phyloP scores from a whole-genome alignment of 805 yeast genomes.

The Candida fluviatilis region DNA sequence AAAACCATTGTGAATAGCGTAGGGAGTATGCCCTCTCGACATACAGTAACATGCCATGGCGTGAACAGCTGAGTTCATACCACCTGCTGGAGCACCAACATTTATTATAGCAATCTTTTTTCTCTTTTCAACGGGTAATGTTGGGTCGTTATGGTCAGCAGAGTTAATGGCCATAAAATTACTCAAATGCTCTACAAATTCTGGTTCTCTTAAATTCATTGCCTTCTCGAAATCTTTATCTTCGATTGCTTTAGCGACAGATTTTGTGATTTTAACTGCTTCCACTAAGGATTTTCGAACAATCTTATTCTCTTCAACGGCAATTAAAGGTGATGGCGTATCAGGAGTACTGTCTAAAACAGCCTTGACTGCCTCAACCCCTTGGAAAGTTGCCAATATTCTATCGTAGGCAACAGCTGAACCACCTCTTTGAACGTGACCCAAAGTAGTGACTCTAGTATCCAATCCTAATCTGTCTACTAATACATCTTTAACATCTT shows the following conservation, averaged over 20 bases:
- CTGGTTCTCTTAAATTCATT: conserved; percentile 80
- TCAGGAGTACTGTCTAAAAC: conserved; percentile 83
- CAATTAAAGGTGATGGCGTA: conserved; percentile 93
- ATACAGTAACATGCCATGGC: conserved; percentile 89
- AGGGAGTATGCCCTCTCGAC: conserved; percentile 86
- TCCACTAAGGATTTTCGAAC: conserved; percentile 83
- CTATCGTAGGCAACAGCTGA: conserved; percentile 95
- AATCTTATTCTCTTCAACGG: conserved; percentile 81
- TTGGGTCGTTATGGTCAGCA: conserved; percentile 59
- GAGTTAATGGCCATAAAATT: conserved; percentile 70
- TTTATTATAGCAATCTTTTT: conserved; percentile 80
- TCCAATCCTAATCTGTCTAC: conserved; percentile 78
- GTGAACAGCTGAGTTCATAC: conserved; percentile 86
- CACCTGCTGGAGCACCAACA: conserved; percentile 98
- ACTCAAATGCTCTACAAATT: conserved; percentile 73
- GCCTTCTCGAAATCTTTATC: conserved; percentile 80
- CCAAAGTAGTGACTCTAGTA: conserved; percentile 91
- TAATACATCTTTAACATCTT: conserved; percentile 76
- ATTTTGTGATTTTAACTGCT: conserved; percentile 80
- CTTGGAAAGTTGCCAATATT: conserved; percentile 88
- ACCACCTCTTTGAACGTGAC: conserved; percentile 99
- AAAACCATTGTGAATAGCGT: conserved; percentile 91
- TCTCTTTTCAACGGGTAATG: conserved; percentile 56
- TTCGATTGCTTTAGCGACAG: conserved; percentile 87
- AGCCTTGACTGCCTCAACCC: conserved; percentile 95